phyloP scores from a whole-genome alignment of 2,329 filamentous ascomycete species.

The Xylaria sp. region DNA sequence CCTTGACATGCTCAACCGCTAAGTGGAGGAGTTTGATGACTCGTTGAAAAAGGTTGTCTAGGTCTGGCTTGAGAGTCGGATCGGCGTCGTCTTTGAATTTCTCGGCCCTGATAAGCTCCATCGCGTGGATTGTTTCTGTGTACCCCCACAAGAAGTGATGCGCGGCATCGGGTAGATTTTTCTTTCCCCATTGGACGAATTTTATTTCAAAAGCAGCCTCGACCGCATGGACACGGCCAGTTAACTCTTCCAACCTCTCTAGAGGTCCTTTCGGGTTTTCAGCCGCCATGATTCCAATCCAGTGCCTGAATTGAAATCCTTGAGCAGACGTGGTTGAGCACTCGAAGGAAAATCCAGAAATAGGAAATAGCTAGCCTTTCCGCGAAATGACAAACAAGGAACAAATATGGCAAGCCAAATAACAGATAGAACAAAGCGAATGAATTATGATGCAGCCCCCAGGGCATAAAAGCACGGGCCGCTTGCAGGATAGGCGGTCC shows the following conservation, averaged over 20 bases:
- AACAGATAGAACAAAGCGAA: conserved; percentile 2
- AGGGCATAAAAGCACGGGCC: neutral
- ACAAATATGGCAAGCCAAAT: conserved; percentile 3
- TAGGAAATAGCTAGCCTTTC: neutral
- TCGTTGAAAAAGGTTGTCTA: neutral
- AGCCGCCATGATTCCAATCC: conserved; percentile 6
- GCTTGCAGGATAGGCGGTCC: neutral
- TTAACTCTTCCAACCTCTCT: conserved; percentile 6
- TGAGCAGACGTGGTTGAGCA: neutral
- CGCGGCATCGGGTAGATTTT: neutral
- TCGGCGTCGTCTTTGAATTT: conserved; percentile 5
- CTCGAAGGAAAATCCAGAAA: neutral
- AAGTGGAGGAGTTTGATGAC: neutral
- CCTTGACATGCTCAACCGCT: neutral
- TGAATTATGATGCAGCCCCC: neutral
- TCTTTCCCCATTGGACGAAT: neutral
- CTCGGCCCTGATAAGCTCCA: neutral
- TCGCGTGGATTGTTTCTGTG: neutral
- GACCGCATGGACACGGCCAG: neutral
- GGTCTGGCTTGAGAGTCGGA: neutral
- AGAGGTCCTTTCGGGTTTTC: neutral
- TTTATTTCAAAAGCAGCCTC: neutral
- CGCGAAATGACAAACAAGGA: conserved; percentile 6
- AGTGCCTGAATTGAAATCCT: neutral
- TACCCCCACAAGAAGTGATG: conserved; percentile 14